Percentiles rank a stretch among this genome's conserved stretches.
Evolutionary conservation across 257 asterid genomes (phyloP).

Genomic region (Coffea canephora): DNA sequence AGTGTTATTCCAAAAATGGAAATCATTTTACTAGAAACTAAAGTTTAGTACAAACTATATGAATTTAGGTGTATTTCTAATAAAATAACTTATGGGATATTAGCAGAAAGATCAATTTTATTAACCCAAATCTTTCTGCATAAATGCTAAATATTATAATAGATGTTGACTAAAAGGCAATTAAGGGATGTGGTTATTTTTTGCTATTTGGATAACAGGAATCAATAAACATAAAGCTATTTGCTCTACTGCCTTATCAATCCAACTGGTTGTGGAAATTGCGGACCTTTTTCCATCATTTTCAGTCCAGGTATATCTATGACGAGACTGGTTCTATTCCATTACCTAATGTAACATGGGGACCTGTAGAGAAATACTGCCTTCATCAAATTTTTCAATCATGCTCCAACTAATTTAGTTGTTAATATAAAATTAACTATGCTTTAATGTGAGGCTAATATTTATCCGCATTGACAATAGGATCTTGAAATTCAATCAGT

Average conservation of each 20-base stretch:
- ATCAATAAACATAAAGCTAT: not conserved
- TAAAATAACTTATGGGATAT: too few species aligned
- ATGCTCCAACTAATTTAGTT: not conserved
- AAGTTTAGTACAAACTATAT: too few species aligned
- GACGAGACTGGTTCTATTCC: not conserved
- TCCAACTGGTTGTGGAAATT: not conserved
- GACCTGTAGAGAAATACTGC: not conserved
- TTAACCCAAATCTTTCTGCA: too few species aligned
- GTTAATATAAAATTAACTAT: not conserved
- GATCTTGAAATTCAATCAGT: not conserved
- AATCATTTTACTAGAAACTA: too few species aligned
- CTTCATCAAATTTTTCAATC: not conserved
- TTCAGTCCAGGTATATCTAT: not conserved
- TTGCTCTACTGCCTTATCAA: constrained; percentile 1
- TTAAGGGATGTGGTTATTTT: constrained; percentile 21
- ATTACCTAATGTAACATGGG: not conserved
- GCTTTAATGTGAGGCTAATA: not conserved
- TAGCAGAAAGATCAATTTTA: too few species aligned
- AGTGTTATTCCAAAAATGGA: too few species aligned
- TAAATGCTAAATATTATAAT: too few species aligned
- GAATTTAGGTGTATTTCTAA: too few species aligned
- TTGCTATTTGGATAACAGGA: constrained; percentile 13
- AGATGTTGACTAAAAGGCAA: not conserved
- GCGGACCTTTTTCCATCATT: constrained; percentile 12
- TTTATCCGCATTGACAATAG: not conserved